A percentile compares a stretch with the other conserved stretches of the same genome.
Conservation (phyloP, 148 eudicot species). For the Selenicereus undatus region DNA sequence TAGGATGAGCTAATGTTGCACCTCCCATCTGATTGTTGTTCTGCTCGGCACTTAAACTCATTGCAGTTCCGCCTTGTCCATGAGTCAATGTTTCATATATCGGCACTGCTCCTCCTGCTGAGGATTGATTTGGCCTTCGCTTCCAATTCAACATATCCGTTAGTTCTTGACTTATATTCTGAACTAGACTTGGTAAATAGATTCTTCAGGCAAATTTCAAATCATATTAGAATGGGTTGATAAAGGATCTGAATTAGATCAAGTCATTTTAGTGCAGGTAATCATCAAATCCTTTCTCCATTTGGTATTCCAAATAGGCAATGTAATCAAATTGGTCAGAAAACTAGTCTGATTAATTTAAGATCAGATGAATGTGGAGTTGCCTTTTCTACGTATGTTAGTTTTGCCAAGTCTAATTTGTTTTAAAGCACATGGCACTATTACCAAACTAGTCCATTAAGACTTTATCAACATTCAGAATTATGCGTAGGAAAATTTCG, state of each 20-base stretch:
- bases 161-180: not conserved
- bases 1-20: constrained; percentile 3
- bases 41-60: constrained; percentile 16
- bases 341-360: too few species aligned
- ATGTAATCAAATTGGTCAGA: not conserved
- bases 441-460: too few species aligned
- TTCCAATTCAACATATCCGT: not conserved
- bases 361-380: not conserved
- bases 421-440: too few species aligned
- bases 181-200: not conserved
- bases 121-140: constrained; percentile 16
- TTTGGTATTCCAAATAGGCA: not conserved
- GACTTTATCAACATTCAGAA: too few species aligned
- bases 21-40: constrained; percentile 20
- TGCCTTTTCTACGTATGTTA: not conserved
- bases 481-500: too few species aligned
- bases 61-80: constrained; percentile 16
- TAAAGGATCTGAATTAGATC: too few species aligned
- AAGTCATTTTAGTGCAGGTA: not conserved
- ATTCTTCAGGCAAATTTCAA: too few species aligned
- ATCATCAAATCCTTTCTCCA: too few species aligned
- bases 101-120: constrained; percentile 23
- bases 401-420: not conserved
- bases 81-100: constrained; percentile 24
- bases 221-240: too few species aligned